A percentile compares a stretch with the other conserved stretches of the same genome.
Conservation (phyloP, 2,329 filamentous ascomycete genomes). For the Shiraia bambusicola region DNA sequence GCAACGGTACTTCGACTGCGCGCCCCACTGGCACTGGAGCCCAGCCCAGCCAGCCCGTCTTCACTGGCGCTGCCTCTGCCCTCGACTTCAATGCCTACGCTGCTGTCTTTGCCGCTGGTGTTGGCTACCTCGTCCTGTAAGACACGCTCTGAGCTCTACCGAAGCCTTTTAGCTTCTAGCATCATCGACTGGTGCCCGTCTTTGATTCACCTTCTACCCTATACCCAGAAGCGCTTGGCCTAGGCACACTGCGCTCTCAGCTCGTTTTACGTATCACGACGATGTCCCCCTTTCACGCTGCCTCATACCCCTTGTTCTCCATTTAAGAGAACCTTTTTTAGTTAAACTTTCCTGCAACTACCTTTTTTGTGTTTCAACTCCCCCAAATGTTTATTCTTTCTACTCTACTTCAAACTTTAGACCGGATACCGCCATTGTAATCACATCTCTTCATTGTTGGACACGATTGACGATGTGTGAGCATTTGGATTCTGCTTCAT, state of each 20-base stretch:
- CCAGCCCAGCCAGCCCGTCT: conserved; percentile 19
- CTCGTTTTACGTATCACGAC: conserved; percentile 28
- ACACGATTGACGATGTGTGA: conserved; percentile 31
- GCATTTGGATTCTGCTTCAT: conserved; percentile 6
- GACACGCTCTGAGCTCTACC: conserved; percentile 12
- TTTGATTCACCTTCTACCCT: conserved; percentile 23
- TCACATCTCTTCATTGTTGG: conserved; percentile 28
- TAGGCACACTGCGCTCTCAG: conserved; percentile 12
- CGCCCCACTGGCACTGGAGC: conserved; percentile 18
- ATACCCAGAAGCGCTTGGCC: conserved; percentile 21
- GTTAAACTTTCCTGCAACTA: conserved; percentile 10
- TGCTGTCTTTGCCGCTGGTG: conserved; percentile 33
- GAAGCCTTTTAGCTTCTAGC: conserved; percentile 21
- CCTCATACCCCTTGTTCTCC: conserved; percentile 1
- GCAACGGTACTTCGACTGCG: conserved; percentile 22
- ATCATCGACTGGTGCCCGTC: conserved; percentile 36
- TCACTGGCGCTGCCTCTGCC: conserved; percentile 38
- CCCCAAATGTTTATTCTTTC: conserved; percentile 12
- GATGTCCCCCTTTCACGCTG: conserved; percentile 9
- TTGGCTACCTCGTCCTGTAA: conserved; percentile 42
- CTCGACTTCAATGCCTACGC: conserved; percentile 36
- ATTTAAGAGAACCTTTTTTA: conserved; percentile 10
- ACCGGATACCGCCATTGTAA: conserved; percentile 30
- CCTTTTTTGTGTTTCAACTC: conserved; percentile 7
- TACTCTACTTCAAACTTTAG: conserved; percentile 17